Percentiles rank a stretch among this genome's conserved stretches.
phyloP scores from a whole-genome alignment of 1,284 basidiomycete genomes.

The Peniophora sp. region DNA sequence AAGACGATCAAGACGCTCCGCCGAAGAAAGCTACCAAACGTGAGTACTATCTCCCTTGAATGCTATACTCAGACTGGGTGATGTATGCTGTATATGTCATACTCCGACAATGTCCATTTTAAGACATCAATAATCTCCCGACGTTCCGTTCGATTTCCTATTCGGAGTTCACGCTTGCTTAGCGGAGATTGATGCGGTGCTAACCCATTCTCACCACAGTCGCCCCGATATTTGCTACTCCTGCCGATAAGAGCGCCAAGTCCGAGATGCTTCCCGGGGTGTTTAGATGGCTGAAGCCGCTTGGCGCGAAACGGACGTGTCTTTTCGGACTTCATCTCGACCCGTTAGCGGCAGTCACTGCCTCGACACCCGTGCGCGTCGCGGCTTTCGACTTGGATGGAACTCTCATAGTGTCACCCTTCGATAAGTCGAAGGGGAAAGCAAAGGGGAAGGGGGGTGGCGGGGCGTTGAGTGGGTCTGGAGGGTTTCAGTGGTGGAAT shows the following conservation, averaged over 20 bases:
- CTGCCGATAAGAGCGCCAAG: background rate
- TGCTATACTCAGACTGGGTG: too few relatives aligned
- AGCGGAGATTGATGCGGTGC: too few relatives aligned
- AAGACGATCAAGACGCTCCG: too few relatives aligned
- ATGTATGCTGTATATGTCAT: too few relatives aligned
- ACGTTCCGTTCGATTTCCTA: too few relatives aligned
- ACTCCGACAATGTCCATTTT: too few relatives aligned
- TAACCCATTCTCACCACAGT: background rate
- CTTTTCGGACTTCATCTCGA: conserved; percentile 52
- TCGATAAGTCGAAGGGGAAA: conserved; percentile 32
- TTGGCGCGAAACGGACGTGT: conserved; percentile 39
- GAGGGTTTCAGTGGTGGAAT: conserved; percentile 77
- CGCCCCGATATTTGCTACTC: background rate
- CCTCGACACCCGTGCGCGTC: conserved; percentile 27
- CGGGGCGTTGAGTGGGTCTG: conserved; percentile 14
- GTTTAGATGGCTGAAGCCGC: background rate
- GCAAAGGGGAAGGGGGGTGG: background rate
- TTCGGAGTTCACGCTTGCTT: too few relatives aligned
- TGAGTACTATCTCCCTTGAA: too few relatives aligned
- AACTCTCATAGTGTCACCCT: conserved; percentile 66
- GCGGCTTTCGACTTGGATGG: conserved; percentile 87
- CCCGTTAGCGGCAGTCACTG: conserved; percentile 34
- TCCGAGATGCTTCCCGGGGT: background rate
- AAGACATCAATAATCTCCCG: too few relatives aligned
- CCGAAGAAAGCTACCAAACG: too few relatives aligned